Evolutionary conservation across 805 yeast genomes (phyloP).

Genomic region (Starmerella ratchasimensis): DNA sequence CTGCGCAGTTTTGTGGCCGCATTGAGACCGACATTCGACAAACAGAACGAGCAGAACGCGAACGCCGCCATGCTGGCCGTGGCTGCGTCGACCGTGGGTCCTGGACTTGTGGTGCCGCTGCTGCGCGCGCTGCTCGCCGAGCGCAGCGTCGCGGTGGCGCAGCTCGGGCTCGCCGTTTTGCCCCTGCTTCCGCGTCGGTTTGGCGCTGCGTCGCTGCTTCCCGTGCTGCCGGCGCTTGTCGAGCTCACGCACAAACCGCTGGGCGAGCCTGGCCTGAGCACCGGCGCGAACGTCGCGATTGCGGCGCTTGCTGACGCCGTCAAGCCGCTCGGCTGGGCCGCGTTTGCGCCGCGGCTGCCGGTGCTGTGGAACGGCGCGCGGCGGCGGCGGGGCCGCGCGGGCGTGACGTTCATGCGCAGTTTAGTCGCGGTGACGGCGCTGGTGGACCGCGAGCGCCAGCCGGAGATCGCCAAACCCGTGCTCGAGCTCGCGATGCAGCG

Average conservation of each 20-base stretch:
- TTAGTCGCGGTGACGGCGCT: constrained; percentile 70
- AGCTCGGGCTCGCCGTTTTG: constrained; percentile 37
- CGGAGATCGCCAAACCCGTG: constrained; percentile 62
- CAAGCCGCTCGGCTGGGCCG: constrained; percentile 79
- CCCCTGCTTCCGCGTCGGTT: constrained; percentile 54
- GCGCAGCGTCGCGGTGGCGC: constrained; percentile 84
- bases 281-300: constrained; percentile 56
- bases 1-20: constrained; percentile 64
- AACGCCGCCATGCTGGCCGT: constrained; percentile 75
- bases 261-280: constrained; percentile 52
- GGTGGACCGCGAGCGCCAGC: constrained; percentile 72
- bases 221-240: constrained; percentile 54
- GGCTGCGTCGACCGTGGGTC: constrained; percentile 66
- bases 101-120: constrained; percentile 68
- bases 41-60: constrained; percentile 63
- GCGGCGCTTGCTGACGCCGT: constrained; percentile 68
- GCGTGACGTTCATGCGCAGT: constrained; percentile 60
- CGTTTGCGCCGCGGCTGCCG: constrained; percentile 61
- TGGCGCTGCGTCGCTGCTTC: constrained; percentile 60
- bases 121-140: constrained; percentile 57
- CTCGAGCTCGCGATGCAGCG: constrained; percentile 45
- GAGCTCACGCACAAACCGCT: constrained; percentile 33
- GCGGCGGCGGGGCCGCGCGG: constrained; percentile 58
- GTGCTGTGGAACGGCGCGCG: constrained; percentile 71
- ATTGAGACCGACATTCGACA: constrained; percentile 66